A percentile compares a stretch with the other conserved stretches of the same genome.
phyloP scores from a whole-genome alignment of 2,329 filamentous ascomycete genomes.

The Talaromyces sp. region DNA sequence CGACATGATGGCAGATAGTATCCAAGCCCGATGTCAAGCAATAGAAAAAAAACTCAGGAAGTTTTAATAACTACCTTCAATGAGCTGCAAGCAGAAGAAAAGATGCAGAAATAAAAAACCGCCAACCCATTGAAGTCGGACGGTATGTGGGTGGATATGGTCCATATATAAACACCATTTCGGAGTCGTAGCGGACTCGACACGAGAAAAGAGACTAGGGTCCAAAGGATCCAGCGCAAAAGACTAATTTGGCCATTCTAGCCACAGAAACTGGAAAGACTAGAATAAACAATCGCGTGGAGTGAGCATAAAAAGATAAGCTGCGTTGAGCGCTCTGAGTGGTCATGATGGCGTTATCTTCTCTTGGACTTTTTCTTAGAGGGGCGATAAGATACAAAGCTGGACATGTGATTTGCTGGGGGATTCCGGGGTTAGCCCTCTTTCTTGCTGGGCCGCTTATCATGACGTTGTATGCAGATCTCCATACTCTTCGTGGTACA shows the following conservation, averaged over 20 bases:
- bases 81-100: neutral
- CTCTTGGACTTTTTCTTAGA: neutral
- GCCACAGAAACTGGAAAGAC: neutral
- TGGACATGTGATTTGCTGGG: neutral
- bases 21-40: neutral
- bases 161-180: neutral
- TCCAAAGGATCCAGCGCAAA: neutral
- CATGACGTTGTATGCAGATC: conserved; percentile 14
- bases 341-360: conserved; percentile 6
- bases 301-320: neutral
- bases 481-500: neutral
- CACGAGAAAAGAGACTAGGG: neutral
- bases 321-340: neutral
- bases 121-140: neutral
- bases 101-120: neutral
- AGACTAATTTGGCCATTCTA: neutral
- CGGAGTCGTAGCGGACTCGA: neutral
- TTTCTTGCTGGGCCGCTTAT: neutral
- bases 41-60: neutral
- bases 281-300: neutral
- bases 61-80: neutral
- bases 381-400: neutral
- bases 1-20: conserved; percentile 8
- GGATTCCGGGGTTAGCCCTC: neutral
- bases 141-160: neutral